Base-by-base conservation (phyloP, 2,329 filamentous ascomycete genomes). In the Hypomyces rosellus region DNA sequence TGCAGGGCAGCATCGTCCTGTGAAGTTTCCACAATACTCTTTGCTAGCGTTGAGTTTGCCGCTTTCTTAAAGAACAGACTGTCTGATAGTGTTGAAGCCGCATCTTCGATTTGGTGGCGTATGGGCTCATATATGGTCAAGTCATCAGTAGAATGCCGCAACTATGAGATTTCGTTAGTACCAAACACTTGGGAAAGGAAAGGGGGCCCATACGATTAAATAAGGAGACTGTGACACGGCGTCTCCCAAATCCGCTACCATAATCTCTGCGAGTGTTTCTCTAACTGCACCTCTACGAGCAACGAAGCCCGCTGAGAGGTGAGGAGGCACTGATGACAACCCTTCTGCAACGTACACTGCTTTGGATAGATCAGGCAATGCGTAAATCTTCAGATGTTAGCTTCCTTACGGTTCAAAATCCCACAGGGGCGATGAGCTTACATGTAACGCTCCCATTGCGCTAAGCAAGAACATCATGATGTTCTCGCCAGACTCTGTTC, bases 81-180 rank as follows among this genome's bases (percentile, higher is more conserved):
- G 20, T 73, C 69, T 1, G 77, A 71, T 57, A 85, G 76, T 3
- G 53, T 55, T 2, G 58, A 30, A 5, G 74, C 67, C 25, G 69
- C 57, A 50, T 60, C 64, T 50, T 65, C 65, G 25, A 61, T 63
- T 37, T 63, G 69, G 54, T 71, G 71, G 39, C 80, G 76, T 58
- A 89, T 86, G 1, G 92, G 90, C 63, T 93, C 84, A 64, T 97
- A 99, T 42, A 97, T 78, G 11, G 86, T 86, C 34, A 97, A 72
- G 62, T 97, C 91, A 56, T 96, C 86, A 52, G 82, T 85, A 9
- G 80, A 77, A 45, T 89, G 89, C 46, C 92, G 87, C 25, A 91
- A 73, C 86, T 90, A 55, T 15, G 54, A 50, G 15, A 30, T 53
- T 11, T 7, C 54, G 54, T 44, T 5, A 39, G 30, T 4, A 45